phyloP scores from a whole-genome alignment of 202 grass and related monocot genomes.

The Cymbopogon flexuosus region DNA sequence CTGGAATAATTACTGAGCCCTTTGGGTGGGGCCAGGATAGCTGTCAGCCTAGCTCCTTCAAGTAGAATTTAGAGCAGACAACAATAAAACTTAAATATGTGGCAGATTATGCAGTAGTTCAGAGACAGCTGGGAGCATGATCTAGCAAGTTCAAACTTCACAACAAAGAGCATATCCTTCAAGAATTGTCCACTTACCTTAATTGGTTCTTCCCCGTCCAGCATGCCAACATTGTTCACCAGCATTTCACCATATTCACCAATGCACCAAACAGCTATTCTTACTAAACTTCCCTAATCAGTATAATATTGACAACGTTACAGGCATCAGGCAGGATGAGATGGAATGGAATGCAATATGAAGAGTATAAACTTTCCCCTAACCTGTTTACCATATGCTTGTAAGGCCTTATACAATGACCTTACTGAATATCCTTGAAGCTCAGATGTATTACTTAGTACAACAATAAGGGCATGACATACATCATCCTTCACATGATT shows the following conservation, averaged over 20 bases:
- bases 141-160: neutral
- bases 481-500: slow-evolving; percentile 95
- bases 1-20: neutral
- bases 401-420: slow-evolving; percentile 72
- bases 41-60: neutral
- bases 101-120: no score
- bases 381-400: slow-evolving; percentile 71
- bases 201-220: slow-evolving; percentile 57
- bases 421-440: slow-evolving; percentile 98
- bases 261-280: slow-evolving; percentile 90
- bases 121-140: no score
- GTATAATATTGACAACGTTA: slow-evolving; percentile 25
- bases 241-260: slow-evolving; percentile 99
- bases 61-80: neutral
- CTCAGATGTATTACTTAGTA: slow-evolving; percentile 85
- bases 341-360: slow-evolving; percentile 11
- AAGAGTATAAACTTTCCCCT: neutral
- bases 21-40: neutral
- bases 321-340: neutral
- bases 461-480: slow-evolving; percentile 89
- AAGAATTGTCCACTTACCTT: slow-evolving; percentile 53
- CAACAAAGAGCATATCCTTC: slow-evolving; percentile 7
- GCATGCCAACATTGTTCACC: slow-evolving; percentile 78
- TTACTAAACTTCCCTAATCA: slow-evolving; percentile 85
- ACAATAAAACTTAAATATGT: neutral